Percentiles rank a stretch among this genome's conserved stretches.
These are phyloP conservation scores for Plantago elongata DNA, from an alignment of 257 asterid species.

Conservation along the genomic window DNA sequence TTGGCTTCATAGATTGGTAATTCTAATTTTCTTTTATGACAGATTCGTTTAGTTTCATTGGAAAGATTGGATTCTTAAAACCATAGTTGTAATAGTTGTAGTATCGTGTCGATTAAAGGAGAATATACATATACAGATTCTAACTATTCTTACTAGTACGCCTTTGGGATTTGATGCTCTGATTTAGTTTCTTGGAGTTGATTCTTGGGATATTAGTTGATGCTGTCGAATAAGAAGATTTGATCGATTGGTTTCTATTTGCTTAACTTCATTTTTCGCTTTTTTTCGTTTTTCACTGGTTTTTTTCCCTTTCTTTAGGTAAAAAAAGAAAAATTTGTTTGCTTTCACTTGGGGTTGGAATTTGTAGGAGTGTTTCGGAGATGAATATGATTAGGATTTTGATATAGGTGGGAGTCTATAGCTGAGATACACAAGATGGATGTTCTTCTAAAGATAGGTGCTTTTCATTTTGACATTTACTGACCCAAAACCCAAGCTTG, in stretches of 20 bases:
- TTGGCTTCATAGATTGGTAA: conserved; percentile 93
- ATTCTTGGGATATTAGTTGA: conserved; percentile 35
- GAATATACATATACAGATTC: conserved; percentile 17
- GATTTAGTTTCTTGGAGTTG: conserved; percentile 32
- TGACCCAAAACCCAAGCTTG: conserved; percentile 15
- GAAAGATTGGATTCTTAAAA: conserved; percentile 14
- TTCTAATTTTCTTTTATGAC: not conserved
- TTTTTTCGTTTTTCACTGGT: not conserved
- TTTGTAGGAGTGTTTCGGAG: conserved; percentile 14
- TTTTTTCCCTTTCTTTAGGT: not conserved
- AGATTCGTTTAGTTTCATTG: not conserved
- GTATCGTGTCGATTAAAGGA: not conserved
- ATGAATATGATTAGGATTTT: conserved; percentile 31
- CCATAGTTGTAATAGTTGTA: conserved; percentile 7
- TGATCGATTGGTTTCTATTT: conserved; percentile 26
- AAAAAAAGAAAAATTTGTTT: conserved; percentile 14
- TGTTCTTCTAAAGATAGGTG: conserved; percentile 30
- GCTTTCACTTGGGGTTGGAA: not conserved
- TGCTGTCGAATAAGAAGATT: conserved; percentile 23
- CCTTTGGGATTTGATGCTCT: conserved; percentile 35
- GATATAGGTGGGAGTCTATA: conserved; percentile 35
- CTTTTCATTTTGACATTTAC: conserved; percentile 30
- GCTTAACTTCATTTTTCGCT: not conserved
- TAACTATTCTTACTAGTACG: conserved; percentile 8
- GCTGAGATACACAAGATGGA: conserved; percentile 30